Conservation (phyloP, 257 asterid species). For the Avicennia marina region DNA sequence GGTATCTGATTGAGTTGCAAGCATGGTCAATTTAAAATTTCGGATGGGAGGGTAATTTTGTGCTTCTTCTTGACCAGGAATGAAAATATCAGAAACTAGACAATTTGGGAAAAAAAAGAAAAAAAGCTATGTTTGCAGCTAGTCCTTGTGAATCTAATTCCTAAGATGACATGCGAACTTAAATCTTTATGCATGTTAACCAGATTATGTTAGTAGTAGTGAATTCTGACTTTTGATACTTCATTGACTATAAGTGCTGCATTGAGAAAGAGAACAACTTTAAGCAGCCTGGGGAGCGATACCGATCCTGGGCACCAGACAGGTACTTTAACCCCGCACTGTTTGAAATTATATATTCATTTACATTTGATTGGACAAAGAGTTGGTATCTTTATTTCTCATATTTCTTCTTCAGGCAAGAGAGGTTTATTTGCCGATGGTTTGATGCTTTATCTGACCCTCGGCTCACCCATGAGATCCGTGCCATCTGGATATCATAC, state of each 20-base stretch:
- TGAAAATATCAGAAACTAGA: no score
- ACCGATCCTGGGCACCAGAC: constrained; percentile 51
- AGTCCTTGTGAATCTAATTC: no score
- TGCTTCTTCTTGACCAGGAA: no score
- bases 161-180: neutral
- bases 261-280: constrained; percentile 66
- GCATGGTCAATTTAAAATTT: no score
- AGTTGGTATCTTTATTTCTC: neutral
- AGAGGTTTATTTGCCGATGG: constrained; percentile 50
- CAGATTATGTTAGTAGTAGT: neutral
- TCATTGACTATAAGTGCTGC: constrained; percentile 26
- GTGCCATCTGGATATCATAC: constrained; percentile 63
- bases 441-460: constrained; percentile 53
- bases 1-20: no score
- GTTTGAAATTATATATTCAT: neutral
- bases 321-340: constrained; percentile 27
- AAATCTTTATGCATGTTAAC: neutral
- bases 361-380: neutral
- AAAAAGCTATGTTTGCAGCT: no score
- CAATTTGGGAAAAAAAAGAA: no score
- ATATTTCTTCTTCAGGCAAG: constrained; percentile 41
- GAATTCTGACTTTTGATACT: neutral
- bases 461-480: constrained; percentile 63
- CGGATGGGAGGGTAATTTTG: no score
- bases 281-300: constrained; percentile 67